Evolutionary conservation across 495 filamentous ascomycete genomes (phyloP).

Genomic region (Aspergillus nanangensis): DNA sequence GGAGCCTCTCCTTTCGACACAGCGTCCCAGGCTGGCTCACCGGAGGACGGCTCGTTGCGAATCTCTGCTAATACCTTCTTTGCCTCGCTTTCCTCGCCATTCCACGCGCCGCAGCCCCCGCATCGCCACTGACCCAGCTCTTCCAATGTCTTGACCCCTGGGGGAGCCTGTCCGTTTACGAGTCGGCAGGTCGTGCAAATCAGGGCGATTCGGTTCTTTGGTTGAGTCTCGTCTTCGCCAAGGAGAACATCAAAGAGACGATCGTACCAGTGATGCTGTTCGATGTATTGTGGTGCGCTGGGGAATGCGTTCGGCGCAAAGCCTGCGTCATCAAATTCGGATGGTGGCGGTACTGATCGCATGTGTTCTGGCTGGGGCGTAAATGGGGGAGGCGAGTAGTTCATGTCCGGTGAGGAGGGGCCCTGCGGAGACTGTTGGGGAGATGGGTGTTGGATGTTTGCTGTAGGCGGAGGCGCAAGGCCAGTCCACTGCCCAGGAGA

Average conservation of each 20-base stretch:
- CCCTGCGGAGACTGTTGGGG: slow-evolving; percentile 5
- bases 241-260: slow-evolving; percentile 86
- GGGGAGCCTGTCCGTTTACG: slow-evolving; percentile 95
- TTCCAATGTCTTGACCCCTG: slow-evolving; percentile 69
- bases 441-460: slow-evolving; percentile 61
- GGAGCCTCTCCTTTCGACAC: slow-evolving; percentile 15
- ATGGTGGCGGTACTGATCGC: slow-evolving; percentile 9
- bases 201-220: slow-evolving; percentile 84
- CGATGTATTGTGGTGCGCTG: slow-evolving; percentile 38
- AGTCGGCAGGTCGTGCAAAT: slow-evolving; percentile 81
- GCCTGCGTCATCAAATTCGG: slow-evolving; percentile 32
- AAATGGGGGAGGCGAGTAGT: slow-evolving; percentile 22
- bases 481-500: slow-evolving; percentile 45
- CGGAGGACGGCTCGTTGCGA: slow-evolving; percentile 16
- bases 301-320: slow-evolving; percentile 61
- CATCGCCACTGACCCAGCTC: slow-evolving; percentile 90
- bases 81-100: slow-evolving; percentile 74
- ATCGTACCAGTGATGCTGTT: slow-evolving; percentile 82
- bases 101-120: slow-evolving; percentile 75
- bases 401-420: slow-evolving; percentile 13
- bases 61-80: slow-evolving; percentile 51
- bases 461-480: slow-evolving; percentile 74
- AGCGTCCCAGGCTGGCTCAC: slow-evolving; percentile 20
- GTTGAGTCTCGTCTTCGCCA: slow-evolving; percentile 89
- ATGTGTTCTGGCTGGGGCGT: slow-evolving; percentile 1